These are phyloP conservation scores for Termitomyces sp. DNA, from an alignment of 768 basidiomycete genomes.

Conservation along the genomic window DNA sequence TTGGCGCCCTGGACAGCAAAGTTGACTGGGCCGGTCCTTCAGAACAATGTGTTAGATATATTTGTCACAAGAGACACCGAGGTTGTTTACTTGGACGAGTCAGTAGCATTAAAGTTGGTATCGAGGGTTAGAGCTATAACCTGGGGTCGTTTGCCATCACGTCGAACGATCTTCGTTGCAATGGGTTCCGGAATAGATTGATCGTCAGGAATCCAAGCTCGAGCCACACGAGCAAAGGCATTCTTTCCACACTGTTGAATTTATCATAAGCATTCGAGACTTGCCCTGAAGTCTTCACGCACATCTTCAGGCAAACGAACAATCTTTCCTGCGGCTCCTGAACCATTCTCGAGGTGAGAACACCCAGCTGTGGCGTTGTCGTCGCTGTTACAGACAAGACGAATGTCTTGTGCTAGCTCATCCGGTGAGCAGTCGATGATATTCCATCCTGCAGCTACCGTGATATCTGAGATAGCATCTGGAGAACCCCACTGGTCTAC, in stretches of 20 bases:
- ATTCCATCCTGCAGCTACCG: slow-evolving; percentile 48
- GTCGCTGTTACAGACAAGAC: slow-evolving; percentile 38
- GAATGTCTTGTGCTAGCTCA: slow-evolving; percentile 37
- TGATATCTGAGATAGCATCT: slow-evolving; percentile 36
- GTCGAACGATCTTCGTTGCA: slow-evolving; percentile 23
- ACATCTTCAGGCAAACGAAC: slow-evolving; percentile 48
- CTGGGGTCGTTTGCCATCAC: slow-evolving; percentile 26
- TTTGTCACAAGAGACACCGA: neutral
- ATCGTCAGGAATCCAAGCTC: slow-evolving; percentile 35
- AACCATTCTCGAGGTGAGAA: slow-evolving; percentile 31
- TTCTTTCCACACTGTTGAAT: slow-evolving; percentile 31
- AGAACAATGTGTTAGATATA: neutral
- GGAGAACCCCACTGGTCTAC: slow-evolving; percentile 30
- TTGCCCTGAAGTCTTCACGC: neutral
- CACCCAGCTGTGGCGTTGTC: slow-evolving; percentile 28
- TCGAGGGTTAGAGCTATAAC: slow-evolving; percentile 38
- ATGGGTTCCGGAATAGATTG: slow-evolving; percentile 34
- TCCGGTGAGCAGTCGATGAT: slow-evolving; percentile 42
- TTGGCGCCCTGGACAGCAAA: slow-evolving; percentile 29
- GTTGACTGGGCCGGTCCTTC: slow-evolving; percentile 23
- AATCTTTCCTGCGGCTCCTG: slow-evolving; percentile 42
- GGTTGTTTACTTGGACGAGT: slow-evolving; percentile 19
- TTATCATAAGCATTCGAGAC: neutral
- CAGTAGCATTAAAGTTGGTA: slow-evolving; percentile 29
- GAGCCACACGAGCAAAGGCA: slow-evolving; percentile 38